These are phyloP conservation scores for Saussurea involucrata DNA, from an alignment of 129 eudicot genomes.

Conservation along the genomic window DNA sequence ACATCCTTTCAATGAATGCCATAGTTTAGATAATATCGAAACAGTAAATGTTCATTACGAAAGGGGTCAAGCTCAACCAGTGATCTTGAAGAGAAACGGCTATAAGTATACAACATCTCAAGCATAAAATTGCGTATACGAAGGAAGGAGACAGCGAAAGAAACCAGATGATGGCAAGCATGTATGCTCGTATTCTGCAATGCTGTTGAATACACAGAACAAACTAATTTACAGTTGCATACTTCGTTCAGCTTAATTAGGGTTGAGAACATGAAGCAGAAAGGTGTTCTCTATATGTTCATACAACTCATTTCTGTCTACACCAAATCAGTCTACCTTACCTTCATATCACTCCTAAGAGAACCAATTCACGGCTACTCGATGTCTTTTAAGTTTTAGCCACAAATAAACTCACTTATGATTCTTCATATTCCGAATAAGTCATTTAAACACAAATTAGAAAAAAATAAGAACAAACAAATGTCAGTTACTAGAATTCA, in stretches of 20 bases:
- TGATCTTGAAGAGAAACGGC: background rate
- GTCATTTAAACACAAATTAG: background rate
- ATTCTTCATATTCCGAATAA: background rate
- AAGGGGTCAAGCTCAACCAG: background rate
- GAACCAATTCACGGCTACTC: background rate
- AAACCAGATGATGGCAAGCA: background rate
- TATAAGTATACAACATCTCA: background rate
- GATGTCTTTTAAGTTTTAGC: background rate
- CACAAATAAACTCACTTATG: background rate
- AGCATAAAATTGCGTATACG: background rate
- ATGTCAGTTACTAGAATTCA: background rate
- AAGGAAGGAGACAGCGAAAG: background rate
- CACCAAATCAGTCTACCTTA: background rate
- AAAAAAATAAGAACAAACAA: background rate
- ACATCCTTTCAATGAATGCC: background rate
- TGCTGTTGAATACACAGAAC: slow-evolving; percentile 4
- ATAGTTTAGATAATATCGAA: background rate
- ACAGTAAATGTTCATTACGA: background rate
- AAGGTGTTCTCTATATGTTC: background rate
- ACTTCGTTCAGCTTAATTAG: background rate
- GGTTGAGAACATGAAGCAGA: background rate
- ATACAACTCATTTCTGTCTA: background rate
- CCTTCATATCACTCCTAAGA: background rate
- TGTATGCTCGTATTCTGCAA: background rate
- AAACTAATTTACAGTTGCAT: background rate